Conservation (phyloP, 306 rosid species). For the Acacia acuminata region DNA sequence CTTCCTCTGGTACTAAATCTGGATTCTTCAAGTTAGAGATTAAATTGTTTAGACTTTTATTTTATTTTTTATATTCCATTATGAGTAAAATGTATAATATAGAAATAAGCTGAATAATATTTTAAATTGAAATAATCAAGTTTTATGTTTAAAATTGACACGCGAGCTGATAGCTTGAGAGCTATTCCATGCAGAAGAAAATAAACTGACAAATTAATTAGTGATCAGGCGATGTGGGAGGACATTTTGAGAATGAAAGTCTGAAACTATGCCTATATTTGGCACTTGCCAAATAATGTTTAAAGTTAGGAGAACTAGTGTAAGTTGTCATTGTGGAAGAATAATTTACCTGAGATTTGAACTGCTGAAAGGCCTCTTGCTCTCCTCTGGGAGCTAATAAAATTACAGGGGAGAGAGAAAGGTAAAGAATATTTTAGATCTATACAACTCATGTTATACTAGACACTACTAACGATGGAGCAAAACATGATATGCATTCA, state of each 20-base stretch:
- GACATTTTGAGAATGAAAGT: background rate
- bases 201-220: too few species aligned
- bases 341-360: background rate
- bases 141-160: too few species aligned
- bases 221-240: background rate
- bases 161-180: too few species aligned
- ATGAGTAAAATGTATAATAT: too few species aligned
- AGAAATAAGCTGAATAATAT: too few species aligned
- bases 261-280: background rate
- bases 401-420: background rate
- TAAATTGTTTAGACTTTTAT: too few species aligned
- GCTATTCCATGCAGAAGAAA: too few species aligned
- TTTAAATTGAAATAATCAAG: too few species aligned
- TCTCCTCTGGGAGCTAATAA: slow-evolving; percentile 24
- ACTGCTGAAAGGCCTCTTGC: slow-evolving; percentile 6
- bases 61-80: too few species aligned
- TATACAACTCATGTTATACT: slow-evolving; percentile 44
- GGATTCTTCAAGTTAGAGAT: too few species aligned
- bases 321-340: background rate
- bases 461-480: slow-evolving; percentile 25
- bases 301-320: background rate
- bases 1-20: too few species aligned
- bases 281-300: background rate
- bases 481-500: slow-evolving; percentile 39
- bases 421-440: slow-evolving; percentile 20